phyloP scores from a whole-genome alignment of 805 yeast genomes.

The Brettanomyces nanus region DNA sequence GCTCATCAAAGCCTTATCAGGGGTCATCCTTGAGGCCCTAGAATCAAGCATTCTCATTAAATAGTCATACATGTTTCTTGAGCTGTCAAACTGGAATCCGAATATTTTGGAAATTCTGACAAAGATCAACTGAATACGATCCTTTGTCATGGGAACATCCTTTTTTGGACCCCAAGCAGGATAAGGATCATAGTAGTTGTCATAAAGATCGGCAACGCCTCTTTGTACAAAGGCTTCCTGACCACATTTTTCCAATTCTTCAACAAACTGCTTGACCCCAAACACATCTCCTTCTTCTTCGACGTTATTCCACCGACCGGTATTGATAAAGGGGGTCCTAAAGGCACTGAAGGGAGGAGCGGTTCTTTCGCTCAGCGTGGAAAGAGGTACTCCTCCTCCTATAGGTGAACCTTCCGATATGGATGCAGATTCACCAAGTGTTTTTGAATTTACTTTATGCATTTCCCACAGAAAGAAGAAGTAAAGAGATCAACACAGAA shows the following conservation, averaged over 20 bases:
- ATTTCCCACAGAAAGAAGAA: no score
- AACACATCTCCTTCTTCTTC: constrained; percentile 26
- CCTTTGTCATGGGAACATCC: constrained; percentile 39
- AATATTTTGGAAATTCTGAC: constrained; percentile 44
- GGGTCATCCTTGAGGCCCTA: constrained; percentile 57
- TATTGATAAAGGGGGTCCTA: constrained; percentile 34
- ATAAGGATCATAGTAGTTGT: constrained; percentile 39
- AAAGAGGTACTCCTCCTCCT: constrained; percentile 4
- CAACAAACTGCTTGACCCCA: constrained; percentile 22
- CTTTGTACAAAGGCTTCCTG: constrained; percentile 19
- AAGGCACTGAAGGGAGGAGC: constrained; percentile 33
- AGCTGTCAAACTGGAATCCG: constrained; percentile 63
- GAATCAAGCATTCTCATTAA: constrained; percentile 57
- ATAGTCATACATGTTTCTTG: constrained; percentile 60
- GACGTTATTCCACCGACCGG: constrained; percentile 36
- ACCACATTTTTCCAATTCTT: constrained; percentile 25
- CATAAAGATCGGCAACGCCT: constrained; percentile 34
- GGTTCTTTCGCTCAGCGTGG: constrained; percentile 23
- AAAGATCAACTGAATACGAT: constrained; percentile 50
- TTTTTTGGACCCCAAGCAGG: constrained; percentile 41
- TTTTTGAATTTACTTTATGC: no score
- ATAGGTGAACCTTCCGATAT: neutral
- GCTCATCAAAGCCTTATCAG: constrained; percentile 45
- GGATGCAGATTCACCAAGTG: no score
- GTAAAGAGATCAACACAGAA: no score